Conservation (phyloP, 2,329 filamentous ascomycete genomes). For the Pestalotiopsis sp. region DNA sequence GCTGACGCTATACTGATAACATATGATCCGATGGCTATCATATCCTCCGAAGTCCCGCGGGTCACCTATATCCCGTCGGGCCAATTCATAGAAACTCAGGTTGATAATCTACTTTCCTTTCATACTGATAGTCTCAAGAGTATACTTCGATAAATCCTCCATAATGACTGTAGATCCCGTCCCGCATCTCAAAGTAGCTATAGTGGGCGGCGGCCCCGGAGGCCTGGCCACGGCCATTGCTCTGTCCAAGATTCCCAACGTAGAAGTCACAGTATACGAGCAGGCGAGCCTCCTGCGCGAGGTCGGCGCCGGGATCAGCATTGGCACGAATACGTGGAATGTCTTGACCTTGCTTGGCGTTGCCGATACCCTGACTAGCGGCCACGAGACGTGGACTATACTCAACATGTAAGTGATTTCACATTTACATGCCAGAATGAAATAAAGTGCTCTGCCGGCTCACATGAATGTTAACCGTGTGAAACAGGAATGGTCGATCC, state of each 20-base stretch:
- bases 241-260: slow-evolving; percentile 40
- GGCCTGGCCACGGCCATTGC: slow-evolving; percentile 46
- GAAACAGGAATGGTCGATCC: slow-evolving; percentile 28
- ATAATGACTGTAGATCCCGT: slow-evolving; percentile 23
- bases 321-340: slow-evolving; percentile 49
- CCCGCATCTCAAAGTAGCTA: slow-evolving; percentile 24
- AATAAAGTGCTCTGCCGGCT: no score
- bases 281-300: slow-evolving; percentile 46
- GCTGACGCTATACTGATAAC: slow-evolving; percentile 25
- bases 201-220: slow-evolving; percentile 27
- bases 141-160: neutral
- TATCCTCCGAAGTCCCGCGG: neutral
- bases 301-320: slow-evolving; percentile 49
- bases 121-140: neutral
- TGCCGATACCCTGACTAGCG: slow-evolving; percentile 32
- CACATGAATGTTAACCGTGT: neutral
- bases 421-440: no score
- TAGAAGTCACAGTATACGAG: slow-evolving; percentile 47
- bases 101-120: neutral
- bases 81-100: neutral
- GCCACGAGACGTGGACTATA: slow-evolving; percentile 26
- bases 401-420: slow-evolving; percentile 25
- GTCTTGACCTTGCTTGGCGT: slow-evolving; percentile 48
- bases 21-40: neutral
- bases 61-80: neutral